Evolutionary conservation across 164 flowering plant genomes (phyloP), one percentile per base, ranked within the genome.

Genomic region (Sextonia rubra): DNA sequence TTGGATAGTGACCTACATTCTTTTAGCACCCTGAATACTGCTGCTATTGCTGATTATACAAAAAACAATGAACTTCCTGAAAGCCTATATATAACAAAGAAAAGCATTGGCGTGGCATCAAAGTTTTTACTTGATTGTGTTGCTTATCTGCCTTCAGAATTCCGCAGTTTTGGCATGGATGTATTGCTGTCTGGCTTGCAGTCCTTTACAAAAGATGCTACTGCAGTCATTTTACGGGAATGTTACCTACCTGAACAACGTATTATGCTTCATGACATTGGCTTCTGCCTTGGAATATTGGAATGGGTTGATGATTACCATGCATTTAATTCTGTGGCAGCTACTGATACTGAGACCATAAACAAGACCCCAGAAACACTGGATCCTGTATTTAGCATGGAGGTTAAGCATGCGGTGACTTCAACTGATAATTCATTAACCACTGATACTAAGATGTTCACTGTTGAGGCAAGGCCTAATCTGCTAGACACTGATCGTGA

Each of bases 191-290:
- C 88, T 37, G 99, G 92, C 29, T 69, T 89, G 72, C 82, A 71
- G 37, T 79, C 82, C 78, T 70, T 86, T 32, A 70, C 82, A 26
- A 91, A 84, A 79, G 79, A 88, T 82, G 92, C 86, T 66, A 85
- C 89, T 75, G 74, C 78, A 60, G 80, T 80, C 49, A 83, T 96
- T 71, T 84, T 96, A 75, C 55, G 25, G 47, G 91, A 86, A 71
- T 96, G 99, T 77, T 77, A 76, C 47, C 70, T 80, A 73, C 72
- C 65, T 56, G 83, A 86, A 75, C 80, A 92, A 67, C 91, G 89
- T 37, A 65, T 86, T 47, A 89, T 93, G 90, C 92, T 96, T 81
- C 99, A 96, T 82, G 93, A 90, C 22, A 77, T 91, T n/a, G 99
- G 99, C 25, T 76, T 93, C n/a, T 81, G 87, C 60, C 90, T 91